Percentiles rank a stretch among this genome's conserved stretches.
These are phyloP conservation scores for Phyllosticta capitalensis DNA, from an alignment of 2,329 filamentous ascomycete species.

Conservation along the genomic window DNA sequence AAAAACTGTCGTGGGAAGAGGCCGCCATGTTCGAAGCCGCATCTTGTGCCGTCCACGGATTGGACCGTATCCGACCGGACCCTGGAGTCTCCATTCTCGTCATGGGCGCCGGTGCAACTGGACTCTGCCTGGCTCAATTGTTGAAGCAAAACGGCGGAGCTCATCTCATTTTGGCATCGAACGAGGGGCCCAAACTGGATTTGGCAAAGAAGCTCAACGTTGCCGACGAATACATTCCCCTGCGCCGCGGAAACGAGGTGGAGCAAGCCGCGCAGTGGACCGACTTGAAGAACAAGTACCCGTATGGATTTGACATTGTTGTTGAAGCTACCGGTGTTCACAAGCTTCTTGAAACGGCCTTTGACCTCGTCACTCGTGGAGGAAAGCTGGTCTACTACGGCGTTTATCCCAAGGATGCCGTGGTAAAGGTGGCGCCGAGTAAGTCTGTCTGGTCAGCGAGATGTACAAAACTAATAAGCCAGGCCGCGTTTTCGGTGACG, in stretches of 20 bases:
- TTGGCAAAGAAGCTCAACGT: conserved; percentile 45
- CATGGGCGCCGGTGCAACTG: conserved; percentile 59
- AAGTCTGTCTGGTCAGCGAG: not conserved
- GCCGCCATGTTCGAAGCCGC: conserved; percentile 62
- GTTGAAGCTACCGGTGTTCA: conserved; percentile 61
- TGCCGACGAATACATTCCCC: conserved; percentile 39
- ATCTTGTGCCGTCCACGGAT: conserved; percentile 60
- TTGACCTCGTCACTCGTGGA: conserved; percentile 61
- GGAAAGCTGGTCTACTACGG: conserved; percentile 65
- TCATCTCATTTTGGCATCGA: conserved; percentile 60
- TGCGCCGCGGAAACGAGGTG: conserved; percentile 25
- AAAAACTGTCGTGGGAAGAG: conserved; percentile 58
- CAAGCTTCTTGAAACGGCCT: conserved; percentile 59
- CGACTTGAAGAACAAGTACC: conserved; percentile 54
- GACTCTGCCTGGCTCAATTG: conserved; percentile 54
- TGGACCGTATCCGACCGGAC: conserved; percentile 59
- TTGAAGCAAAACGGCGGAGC: conserved; percentile 57
- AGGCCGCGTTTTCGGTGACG: conserved; percentile 56
- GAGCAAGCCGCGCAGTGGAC: conserved; percentile 50
- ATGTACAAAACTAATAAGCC: not conserved
- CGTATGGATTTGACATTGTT: conserved; percentile 65
- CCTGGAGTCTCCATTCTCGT: conserved; percentile 56
- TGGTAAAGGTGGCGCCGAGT: conserved; percentile 56
- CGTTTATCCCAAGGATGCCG: conserved; percentile 54
- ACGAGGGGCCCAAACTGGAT: conserved; percentile 60